Percentiles rank a stretch among this genome's conserved stretches.
phyloP scores from a whole-genome alignment of 2,329 filamentous ascomycete genomes.

The Calonectria pseudoreteaudii region DNA sequence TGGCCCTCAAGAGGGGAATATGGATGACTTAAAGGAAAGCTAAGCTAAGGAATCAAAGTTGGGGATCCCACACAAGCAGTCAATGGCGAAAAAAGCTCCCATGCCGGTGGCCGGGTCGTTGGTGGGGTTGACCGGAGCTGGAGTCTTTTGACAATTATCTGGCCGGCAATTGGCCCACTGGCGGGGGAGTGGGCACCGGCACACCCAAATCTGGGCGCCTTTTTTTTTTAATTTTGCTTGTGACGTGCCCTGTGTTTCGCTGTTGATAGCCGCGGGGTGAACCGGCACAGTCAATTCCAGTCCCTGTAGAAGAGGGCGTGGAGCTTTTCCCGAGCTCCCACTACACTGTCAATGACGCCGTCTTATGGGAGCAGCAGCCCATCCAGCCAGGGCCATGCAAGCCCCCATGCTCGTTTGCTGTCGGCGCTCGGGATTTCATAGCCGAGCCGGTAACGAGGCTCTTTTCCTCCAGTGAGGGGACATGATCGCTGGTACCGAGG shows the following conservation, averaged over 20 bases:
- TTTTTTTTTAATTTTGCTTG: background rate
- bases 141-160: slow-evolving; percentile 40
- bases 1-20: background rate
- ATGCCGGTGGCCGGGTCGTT: slow-evolving; percentile 22
- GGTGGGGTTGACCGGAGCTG: slow-evolving; percentile 22
- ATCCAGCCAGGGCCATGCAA: background rate
- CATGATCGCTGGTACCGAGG: slow-evolving; percentile 34
- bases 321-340: background rate
- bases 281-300: slow-evolving; percentile 9
- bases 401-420: slow-evolving; percentile 3
- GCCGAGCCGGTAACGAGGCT: slow-evolving; percentile 30
- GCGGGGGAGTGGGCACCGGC: slow-evolving; percentile 8
- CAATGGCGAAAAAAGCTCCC: slow-evolving; percentile 30
- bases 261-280: background rate
- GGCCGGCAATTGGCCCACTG: slow-evolving; percentile 33
- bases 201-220: background rate
- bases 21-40: slow-evolving; percentile 8
- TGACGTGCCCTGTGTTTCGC: background rate
- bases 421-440: slow-evolving; percentile 40
- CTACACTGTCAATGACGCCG: slow-evolving; percentile 6
- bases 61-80: slow-evolving; percentile 9
- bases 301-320: background rate
- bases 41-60: slow-evolving; percentile 13
- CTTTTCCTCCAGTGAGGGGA: slow-evolving; percentile 4
- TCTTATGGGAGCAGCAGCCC: background rate